These are phyloP conservation scores for Moricandia arvensis DNA, from an alignment of 345 rosid species.

Conservation along the genomic window DNA sequence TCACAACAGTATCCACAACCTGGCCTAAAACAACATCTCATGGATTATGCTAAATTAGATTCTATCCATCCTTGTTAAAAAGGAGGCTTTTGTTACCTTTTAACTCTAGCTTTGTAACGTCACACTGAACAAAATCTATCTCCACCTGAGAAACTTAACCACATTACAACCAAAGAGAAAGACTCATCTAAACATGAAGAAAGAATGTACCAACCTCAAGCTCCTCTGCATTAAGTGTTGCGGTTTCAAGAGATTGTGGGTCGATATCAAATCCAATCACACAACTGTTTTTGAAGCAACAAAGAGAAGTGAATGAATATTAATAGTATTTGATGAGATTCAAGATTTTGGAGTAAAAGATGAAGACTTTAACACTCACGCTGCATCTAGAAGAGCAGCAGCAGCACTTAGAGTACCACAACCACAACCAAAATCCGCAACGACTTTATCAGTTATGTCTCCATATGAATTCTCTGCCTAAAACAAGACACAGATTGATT, in stretches of 20 bases:
- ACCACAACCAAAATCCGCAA: slow-evolving; percentile 95
- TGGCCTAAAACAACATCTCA: slow-evolving; percentile 41
- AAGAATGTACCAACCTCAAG: slow-evolving; percentile 58
- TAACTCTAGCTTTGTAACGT: slow-evolving; percentile 55
- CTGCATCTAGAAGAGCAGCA: slow-evolving; percentile 86
- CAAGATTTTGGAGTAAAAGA: background rate
- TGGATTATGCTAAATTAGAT: background rate
- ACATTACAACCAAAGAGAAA: slow-evolving; percentile 4
- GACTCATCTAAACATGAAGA: background rate
- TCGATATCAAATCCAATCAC: slow-evolving; percentile 84
- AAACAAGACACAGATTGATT: background rate
- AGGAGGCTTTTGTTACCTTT: slow-evolving; percentile 50
- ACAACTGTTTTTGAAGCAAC: slow-evolving; percentile 43
- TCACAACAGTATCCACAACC: slow-evolving; percentile 72
- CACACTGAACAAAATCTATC: slow-evolving; percentile 70
- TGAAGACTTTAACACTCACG: slow-evolving; percentile 45
- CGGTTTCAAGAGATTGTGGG: slow-evolving; percentile 70
- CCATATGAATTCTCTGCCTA: slow-evolving; percentile 93
- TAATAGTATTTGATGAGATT: background rate
- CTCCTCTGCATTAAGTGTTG: slow-evolving; percentile 71
- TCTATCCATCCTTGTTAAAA: background rate
- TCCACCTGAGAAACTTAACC: slow-evolving; percentile 59
- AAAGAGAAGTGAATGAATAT: background rate
- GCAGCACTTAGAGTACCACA: slow-evolving; percentile 90
- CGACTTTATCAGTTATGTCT: slow-evolving; percentile 68